Base-by-base conservation (phyloP, 2,329 filamentous ascomycete species). In the Sporothrix pallida region DNA sequence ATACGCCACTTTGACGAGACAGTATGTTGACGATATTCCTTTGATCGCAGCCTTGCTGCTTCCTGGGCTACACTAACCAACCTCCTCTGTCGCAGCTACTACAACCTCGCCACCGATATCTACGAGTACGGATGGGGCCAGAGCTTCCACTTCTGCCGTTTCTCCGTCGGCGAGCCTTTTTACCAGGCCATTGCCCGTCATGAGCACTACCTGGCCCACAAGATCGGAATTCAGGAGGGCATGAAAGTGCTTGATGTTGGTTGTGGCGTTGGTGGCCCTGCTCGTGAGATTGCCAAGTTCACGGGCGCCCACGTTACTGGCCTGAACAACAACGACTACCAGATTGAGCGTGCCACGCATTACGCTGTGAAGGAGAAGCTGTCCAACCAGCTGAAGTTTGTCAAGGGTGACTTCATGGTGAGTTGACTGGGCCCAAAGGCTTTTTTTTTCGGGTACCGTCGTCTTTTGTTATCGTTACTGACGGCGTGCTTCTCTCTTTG, bases 291-390 rank as follows among this genome's bases (percentile, higher is more conserved):
- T 79, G 93, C 93, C 84, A 97, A 97, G 85, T 99, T 99, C 85
- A 92, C 93, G 12, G 95, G 93, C 75, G 92, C 90, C 78, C 94
- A 98, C 79, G 89, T 98, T 76, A 92, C 94, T 31, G 96, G 96
- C 60, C 85, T 98, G 82, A 99, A 98, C 90, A 98, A 98, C 90
- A 98, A 98, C 84, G 94, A 98, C 85, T 99, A 99, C 87, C 96
- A 98, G 86, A 97, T 98, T 77, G 90, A 98, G 81, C 93, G 96
- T 77, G 95, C 95, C n/a, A 94, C 90, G 15, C 86, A 88, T 72
- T 97, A 98, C 81, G 94, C 95, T 2, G 84, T 88, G 75, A 93
- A 94, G 83, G 93, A 97, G 84, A 91, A 91, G 70, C 86, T 98
- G 71, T 87, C 91, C 0, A 83, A 93, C 80, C 94, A 97, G 85